Evolutionary conservation across 257 asterid species (phyloP).

Genomic region (Primulina eburnea): DNA sequence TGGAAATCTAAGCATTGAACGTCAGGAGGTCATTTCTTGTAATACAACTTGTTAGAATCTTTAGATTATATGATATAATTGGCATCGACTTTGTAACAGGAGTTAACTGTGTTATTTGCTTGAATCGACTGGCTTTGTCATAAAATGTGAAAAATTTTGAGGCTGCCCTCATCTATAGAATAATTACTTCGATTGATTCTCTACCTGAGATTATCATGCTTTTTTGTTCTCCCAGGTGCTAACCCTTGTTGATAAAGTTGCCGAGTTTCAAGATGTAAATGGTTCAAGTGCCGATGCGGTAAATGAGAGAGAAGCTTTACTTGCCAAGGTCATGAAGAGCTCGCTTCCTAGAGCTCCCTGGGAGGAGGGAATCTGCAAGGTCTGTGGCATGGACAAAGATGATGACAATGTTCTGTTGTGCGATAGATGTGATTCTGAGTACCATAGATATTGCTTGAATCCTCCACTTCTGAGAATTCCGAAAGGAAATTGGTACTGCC

Average conservation of each 20-base stretch:
- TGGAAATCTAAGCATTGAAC: background rate
- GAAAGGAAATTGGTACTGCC: constrained; percentile 93
- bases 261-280: constrained; percentile 35
- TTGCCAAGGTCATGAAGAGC: constrained; percentile 47
- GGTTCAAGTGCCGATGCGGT: constrained; percentile 45
- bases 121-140: background rate
- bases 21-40: background rate
- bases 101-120: background rate
- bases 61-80: background rate
- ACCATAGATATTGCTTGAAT: constrained; percentile 85
- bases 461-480: constrained; percentile 91
- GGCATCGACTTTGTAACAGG: background rate
- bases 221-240: constrained; percentile 54
- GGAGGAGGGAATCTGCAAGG: constrained; percentile 97
- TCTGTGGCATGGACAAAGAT: constrained; percentile 93
- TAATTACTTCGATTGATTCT: background rate
- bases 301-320: constrained; percentile 64
- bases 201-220: constrained; percentile 19
- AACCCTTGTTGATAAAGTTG: constrained; percentile 50
- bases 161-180: background rate
- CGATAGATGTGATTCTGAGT: constrained; percentile 87
- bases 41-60: background rate
- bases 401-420: constrained; percentile 85
- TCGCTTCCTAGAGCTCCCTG: constrained; percentile 93
- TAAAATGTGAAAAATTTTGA: background rate